Evolutionary conservation across 371 early-diverging fungal species (phyloP), one percentile per base, ranked within the genome.

Genomic region (Rhizopus stolonifer): DNA sequence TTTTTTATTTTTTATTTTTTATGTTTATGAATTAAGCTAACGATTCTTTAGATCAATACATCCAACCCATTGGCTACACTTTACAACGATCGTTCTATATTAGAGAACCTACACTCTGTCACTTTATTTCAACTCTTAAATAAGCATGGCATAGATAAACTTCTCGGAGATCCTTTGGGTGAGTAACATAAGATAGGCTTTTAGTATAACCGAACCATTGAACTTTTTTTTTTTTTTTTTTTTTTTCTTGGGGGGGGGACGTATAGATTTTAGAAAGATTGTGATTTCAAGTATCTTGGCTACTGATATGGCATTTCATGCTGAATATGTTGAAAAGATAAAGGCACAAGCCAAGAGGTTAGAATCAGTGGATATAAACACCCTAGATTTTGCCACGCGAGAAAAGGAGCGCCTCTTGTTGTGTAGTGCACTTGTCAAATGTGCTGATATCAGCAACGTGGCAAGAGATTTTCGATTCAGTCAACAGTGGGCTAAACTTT

Each of bases 91-190:
- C 80, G 84, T 42, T 89, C 94, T 0, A 90, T 94, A 4, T 80
- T 97, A 15, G 98, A 97, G 69, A 93, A 90, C 70, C 90, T 92
- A 66, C 98, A 97, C 69, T 84, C 89, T 3, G 85, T 91, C 64
- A 77, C 91, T 3, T 81, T 94, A 31, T 93, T 92, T 64, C 83
- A 86, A 56, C 67, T 96, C 6, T 79, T 97, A 78, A 77, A 82
- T 44, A 79, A 80, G 33, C 77, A 81, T 60, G 81, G 80, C 9
- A 73, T 84, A 18, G 77, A 81, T 44, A 58, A 61, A 44, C 26
- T 51, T n/a, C 21, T 64, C 9, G 69, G 62, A 18, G 58, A 51
- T 10, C 31, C 31, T 29, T 10, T 7, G 4, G 31, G 31, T 29
- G 10, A 7, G 10, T 10, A 29, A 7, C 31, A 29, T n/a, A n/a